Evolutionary conservation across 2,329 filamentous ascomycete species (phyloP).

Genomic region (Tolypocladium inflatum): DNA sequence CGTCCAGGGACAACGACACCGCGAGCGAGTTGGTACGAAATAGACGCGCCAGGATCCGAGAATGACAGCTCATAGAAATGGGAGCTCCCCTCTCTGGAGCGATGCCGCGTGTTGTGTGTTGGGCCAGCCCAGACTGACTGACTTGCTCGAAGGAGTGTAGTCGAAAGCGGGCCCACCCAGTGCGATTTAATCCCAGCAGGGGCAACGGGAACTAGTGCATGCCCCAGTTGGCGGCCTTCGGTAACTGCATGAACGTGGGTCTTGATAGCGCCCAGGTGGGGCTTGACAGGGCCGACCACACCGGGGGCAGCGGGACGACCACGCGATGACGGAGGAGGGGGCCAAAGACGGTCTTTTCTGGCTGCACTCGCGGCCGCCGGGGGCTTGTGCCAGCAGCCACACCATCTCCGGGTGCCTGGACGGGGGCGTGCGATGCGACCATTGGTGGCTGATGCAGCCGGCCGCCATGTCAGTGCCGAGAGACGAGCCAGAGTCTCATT

Average conservation of each 20-base stretch:
- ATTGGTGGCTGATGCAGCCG: neutral
- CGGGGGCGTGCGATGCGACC: neutral
- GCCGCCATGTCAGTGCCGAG: neutral
- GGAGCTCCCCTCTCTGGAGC: neutral
- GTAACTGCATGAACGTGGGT: slow-evolving; percentile 17
- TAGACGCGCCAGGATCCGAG: neutral
- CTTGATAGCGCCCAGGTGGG: neutral
- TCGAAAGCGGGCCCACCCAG: slow-evolving; percentile 15
- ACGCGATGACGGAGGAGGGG: slow-evolving; percentile 3
- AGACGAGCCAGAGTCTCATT: neutral
- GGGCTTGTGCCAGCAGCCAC: neutral
- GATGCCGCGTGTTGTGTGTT: neutral
- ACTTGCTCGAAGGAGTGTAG: slow-evolving; percentile 10
- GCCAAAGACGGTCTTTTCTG: neutral
- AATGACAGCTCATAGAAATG: neutral
- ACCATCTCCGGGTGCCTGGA: neutral
- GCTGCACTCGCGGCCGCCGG: neutral
- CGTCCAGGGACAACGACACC: too few species aligned
- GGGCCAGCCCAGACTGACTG: neutral
- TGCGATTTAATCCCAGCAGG: slow-evolving; percentile 3
- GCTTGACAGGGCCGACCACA: neutral
- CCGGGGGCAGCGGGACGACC: neutral
- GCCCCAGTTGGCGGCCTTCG: slow-evolving; percentile 13
- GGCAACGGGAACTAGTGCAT: slow-evolving; percentile 20
- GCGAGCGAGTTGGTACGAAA: too few species aligned